phyloP scores from a whole-genome alignment of 2,329 filamentous ascomycete genomes.

The Phaeosphaeriaceae sp. region DNA sequence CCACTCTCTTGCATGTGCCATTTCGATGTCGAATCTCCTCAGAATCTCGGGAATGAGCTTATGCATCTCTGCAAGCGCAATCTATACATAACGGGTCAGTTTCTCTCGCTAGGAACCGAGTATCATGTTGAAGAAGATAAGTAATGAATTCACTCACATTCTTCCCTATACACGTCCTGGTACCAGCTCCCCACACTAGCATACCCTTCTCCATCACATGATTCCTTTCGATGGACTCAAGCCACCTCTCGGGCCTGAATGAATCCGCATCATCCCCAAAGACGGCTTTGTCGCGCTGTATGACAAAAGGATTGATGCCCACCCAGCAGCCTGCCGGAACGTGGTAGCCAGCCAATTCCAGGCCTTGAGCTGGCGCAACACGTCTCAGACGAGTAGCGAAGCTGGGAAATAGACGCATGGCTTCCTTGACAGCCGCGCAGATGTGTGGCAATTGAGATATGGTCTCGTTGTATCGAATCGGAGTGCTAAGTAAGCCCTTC shows the following conservation, averaged over 20 bases:
- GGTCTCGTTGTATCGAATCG: constrained; percentile 24
- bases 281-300: constrained; percentile 54
- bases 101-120: neutral
- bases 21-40: constrained; percentile 16
- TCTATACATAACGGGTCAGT: constrained; percentile 5
- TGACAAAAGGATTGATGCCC: constrained; percentile 46
- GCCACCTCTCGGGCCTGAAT: constrained; percentile 59
- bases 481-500: constrained; percentile 16
- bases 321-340: constrained; percentile 46
- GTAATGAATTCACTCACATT: constrained; percentile 11
- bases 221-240: constrained; percentile 30
- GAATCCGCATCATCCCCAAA: constrained; percentile 56
- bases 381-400: constrained; percentile 32
- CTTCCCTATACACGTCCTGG: constrained; percentile 29
- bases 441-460: constrained; percentile 31
- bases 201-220: constrained; percentile 28
- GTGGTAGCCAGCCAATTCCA: constrained; percentile 22
- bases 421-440: constrained; percentile 43
- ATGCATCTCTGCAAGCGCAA: constrained; percentile 20
- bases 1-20: constrained; percentile 23
- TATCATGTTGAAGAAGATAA: neutral
- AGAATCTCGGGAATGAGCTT: constrained; percentile 22
- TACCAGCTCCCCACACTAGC: constrained; percentile 18
- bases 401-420: constrained; percentile 26
- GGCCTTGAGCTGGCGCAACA: constrained; percentile 27